Evolutionary conservation across 2,329 filamentous ascomycete species (phyloP).

Genomic region (Cladophialophora bantiana): DNA sequence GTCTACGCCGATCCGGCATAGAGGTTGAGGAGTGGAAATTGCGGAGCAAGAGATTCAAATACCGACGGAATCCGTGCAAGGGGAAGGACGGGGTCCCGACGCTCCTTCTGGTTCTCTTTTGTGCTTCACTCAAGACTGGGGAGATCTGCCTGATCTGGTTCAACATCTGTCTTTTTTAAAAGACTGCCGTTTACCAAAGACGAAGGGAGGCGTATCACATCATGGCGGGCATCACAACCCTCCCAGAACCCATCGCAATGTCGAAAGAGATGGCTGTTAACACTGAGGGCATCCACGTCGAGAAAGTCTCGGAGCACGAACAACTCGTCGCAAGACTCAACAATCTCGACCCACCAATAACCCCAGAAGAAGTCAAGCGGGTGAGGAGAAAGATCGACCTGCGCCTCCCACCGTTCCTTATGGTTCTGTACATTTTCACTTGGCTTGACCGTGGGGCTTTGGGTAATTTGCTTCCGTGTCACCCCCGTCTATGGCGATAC

Average conservation of each 20-base stretch:
- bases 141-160: neutral
- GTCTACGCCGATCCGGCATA: slow-evolving; percentile 9
- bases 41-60: neutral
- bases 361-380: slow-evolving; percentile 18
- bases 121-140: slow-evolving; percentile 3
- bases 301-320: slow-evolving; percentile 28
- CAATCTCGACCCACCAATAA: slow-evolving; percentile 26
- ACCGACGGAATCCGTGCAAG: neutral
- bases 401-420: slow-evolving; percentile 23
- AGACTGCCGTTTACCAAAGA: neutral
- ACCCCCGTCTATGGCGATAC: neutral
- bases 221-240: slow-evolving; percentile 20
- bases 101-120: neutral
- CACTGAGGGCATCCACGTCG: slow-evolving; percentile 21
- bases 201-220: neutral
- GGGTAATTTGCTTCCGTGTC: slow-evolving; percentile 3
- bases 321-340: slow-evolving; percentile 23
- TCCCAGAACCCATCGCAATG: slow-evolving; percentile 23
- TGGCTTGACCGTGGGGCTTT: slow-evolving; percentile 29
- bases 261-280: slow-evolving; percentile 14
- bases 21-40: neutral
- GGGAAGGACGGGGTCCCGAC: neutral
- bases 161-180: neutral
- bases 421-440: slow-evolving; percentile 31
- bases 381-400: slow-evolving; percentile 26